Evolutionary conservation across 140 eudicot species (phyloP).

Genomic region (Ambrosia hybrid): DNA sequence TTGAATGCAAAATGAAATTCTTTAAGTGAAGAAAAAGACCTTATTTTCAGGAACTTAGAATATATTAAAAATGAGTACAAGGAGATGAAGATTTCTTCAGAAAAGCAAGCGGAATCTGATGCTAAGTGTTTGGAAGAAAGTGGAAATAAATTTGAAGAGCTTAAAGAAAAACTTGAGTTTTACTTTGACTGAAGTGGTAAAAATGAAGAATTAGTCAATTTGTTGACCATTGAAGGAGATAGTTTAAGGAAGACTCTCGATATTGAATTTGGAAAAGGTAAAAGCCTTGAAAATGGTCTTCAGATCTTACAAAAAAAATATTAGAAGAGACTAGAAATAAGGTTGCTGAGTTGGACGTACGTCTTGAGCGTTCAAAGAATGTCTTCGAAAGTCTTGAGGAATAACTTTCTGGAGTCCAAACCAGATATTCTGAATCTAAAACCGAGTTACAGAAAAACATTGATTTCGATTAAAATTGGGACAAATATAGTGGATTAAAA

Average conservation of each 20-base stretch:
- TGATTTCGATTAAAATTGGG: neutral
- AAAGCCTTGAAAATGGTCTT: constrained; percentile 48
- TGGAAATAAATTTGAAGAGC: constrained; percentile 39
- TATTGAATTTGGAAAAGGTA: constrained; percentile 38
- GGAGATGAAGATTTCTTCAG: constrained; percentile 38
- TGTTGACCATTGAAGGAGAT: constrained; percentile 51
- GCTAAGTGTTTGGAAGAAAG: constrained; percentile 58
- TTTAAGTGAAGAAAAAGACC: constrained; percentile 41
- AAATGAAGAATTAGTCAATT: constrained; percentile 33
- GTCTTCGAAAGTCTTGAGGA: constrained; percentile 52
- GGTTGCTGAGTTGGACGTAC: constrained; percentile 48
- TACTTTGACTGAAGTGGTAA: constrained; percentile 35
- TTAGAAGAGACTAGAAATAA: constrained; percentile 42
- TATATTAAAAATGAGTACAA: constrained; percentile 32
- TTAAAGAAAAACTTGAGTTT: constrained; percentile 49
- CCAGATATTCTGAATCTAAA: constrained; percentile 45
- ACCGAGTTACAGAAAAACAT: constrained; percentile 38
- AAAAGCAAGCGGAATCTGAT: constrained; percentile 55
- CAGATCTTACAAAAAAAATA: constrained; percentile 24
- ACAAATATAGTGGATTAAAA: too few species aligned
- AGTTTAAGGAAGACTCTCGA: constrained; percentile 39
- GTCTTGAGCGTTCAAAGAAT: constrained; percentile 44
- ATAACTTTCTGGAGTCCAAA: constrained; percentile 40
- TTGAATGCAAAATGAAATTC: constrained; percentile 45
- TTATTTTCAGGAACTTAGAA: constrained; percentile 38